These are phyloP conservation scores for Whalleya microplaca DNA, from an alignment of 2,329 filamentous ascomycete species.

Conservation along the genomic window DNA sequence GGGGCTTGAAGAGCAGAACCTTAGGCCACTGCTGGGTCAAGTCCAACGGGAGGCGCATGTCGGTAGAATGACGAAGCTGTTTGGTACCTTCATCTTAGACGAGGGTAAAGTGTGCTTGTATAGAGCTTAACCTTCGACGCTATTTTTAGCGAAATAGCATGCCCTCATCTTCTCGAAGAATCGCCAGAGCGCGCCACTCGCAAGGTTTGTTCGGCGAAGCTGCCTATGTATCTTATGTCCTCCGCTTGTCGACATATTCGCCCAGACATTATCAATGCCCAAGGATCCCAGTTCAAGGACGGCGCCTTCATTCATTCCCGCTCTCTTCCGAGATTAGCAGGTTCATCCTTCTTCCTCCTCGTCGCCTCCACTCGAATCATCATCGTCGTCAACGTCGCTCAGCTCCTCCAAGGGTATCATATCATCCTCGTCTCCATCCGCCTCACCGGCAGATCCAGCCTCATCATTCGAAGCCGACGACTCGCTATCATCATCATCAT, in stretches of 20 bases:
- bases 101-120: too few species aligned
- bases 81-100: too few species aligned
- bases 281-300: not conserved
- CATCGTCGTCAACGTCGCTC: constrained; percentile 37
- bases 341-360: constrained; percentile 41
- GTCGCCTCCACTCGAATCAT: constrained; percentile 33
- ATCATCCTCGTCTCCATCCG: constrained; percentile 44
- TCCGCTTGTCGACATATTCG: not conserved
- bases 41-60: too few species aligned
- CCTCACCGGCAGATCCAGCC: constrained; percentile 38
- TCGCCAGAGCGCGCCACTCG: not conserved
- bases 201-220: not conserved
- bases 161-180: too few species aligned
- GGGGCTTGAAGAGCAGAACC: too few species aligned
- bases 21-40: too few species aligned
- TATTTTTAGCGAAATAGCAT: too few species aligned
- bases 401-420: constrained; percentile 48
- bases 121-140: too few species aligned
- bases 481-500: too few species aligned
- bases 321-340: constrained; percentile 34
- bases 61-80: too few species aligned
- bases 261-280: not conserved
- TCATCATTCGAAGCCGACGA: constrained; percentile 31
- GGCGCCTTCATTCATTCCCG: constrained; percentile 41
- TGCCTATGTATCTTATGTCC: not conserved